phyloP scores from a whole-genome alignment of 352 stramenopile species.

The Pythium coloratum region DNA sequence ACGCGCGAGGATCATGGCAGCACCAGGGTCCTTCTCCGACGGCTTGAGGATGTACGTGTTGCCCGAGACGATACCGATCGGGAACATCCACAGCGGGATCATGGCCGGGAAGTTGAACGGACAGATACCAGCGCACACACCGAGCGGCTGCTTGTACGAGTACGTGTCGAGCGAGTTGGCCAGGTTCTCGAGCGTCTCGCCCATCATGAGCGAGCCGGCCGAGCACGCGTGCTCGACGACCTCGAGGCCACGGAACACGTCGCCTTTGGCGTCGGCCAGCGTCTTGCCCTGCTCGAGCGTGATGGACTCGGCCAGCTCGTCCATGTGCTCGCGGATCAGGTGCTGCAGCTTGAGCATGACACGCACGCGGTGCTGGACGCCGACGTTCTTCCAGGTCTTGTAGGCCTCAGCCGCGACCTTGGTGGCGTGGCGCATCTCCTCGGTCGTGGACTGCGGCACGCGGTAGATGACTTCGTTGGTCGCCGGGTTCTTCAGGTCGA shows the following conservation, averaged over 20 bases:
- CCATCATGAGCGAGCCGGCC: conserved; percentile 89
- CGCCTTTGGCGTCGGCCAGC: conserved; percentile 92
- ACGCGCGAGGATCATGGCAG: conserved; percentile 91
- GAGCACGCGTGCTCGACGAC: conserved; percentile 81
- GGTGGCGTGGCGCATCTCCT: conserved; percentile 88
- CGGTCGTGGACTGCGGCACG: conserved; percentile 85
- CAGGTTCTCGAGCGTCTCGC: conserved; percentile 94
- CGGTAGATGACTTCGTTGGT: conserved; percentile 88
- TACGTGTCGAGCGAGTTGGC: conserved; percentile 93
- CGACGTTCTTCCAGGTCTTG: conserved; percentile 92
- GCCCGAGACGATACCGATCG: conserved; percentile 85
- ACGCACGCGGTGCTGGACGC: conserved; percentile 92
- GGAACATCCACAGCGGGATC: conserved; percentile 95
- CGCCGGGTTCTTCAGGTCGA: conserved; percentile 91
- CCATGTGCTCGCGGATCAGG: conserved; percentile 93
- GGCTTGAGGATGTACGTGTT: conserved; percentile 98
- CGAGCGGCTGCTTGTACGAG: conserved; percentile 95
- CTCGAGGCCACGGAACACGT: conserved; percentile 96
- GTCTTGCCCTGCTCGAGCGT: conserved; percentile 95
- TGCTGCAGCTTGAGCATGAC: conserved; percentile 97
- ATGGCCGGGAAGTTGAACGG: conserved; percentile 98
- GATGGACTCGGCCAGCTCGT: conserved; percentile 94
- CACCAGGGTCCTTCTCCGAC: conserved; percentile 91
- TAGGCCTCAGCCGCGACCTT: conserved; percentile 82
- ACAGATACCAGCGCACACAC: conserved; percentile 92